A percentile compares a stretch with the other conserved stretches of the same genome.
Conservation (phyloP, 495 filamentous ascomycete species). For the Astrocystis sublimbata region DNA sequence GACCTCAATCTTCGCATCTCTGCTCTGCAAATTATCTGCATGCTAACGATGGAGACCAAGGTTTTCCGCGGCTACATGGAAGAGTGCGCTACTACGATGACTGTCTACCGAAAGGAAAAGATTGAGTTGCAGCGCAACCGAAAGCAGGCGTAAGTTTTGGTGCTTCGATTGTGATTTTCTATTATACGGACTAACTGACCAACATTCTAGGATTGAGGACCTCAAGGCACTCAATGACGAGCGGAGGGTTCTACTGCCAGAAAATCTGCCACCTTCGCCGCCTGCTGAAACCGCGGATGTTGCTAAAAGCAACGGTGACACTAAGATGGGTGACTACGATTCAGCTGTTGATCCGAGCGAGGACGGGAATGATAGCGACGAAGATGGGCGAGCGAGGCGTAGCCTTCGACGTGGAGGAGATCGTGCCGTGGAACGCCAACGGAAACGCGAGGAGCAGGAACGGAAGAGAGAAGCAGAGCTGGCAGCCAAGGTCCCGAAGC, state of each 20-base stretch:
- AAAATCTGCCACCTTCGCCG: conserved; percentile 69
- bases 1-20: conserved; percentile 81
- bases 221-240: conserved; percentile 80
- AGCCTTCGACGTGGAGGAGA: conserved; percentile 76
- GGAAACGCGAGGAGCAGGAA: conserved; percentile 83
- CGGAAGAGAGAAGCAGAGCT: conserved; percentile 77
- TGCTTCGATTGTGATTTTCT: conserved; percentile 4
- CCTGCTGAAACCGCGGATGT: conserved; percentile 46
- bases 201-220: conserved; percentile 68
- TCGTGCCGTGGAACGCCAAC: conserved; percentile 74
- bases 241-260: conserved; percentile 79
- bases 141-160: conserved; percentile 72
- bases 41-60: conserved; percentile 83
- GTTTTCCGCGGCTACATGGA: conserved; percentile 85
- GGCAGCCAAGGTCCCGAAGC: conserved; percentile 81
- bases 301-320: conserved; percentile 51
- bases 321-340: conserved; percentile 63
- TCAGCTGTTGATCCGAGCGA: conserved; percentile 62
- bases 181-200: conserved; percentile 26
- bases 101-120: conserved; percentile 87
- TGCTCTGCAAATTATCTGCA: conserved; percentile 81
- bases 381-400: conserved; percentile 64
- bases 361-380: conserved; percentile 63
- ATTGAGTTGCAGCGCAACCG: conserved; percentile 84
- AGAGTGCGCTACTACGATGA: conserved; percentile 89